Evolutionary conservation across 768 basidiomycete species (phyloP), one percentile per base, ranked within the genome.

Genomic region (Tulasnella sp.): DNA sequence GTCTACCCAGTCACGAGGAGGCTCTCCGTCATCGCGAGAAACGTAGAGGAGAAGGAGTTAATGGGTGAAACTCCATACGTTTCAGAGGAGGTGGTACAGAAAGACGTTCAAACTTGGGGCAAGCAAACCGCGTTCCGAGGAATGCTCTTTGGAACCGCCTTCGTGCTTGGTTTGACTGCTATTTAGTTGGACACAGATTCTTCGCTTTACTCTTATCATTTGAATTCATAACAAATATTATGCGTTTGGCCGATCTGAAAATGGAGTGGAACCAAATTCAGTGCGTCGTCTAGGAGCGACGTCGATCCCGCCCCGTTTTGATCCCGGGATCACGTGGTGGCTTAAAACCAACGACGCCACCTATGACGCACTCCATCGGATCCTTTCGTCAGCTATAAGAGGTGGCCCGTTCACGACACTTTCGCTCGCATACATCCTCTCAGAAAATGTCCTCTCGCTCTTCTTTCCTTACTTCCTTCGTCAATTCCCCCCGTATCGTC

Each of bases 81-180:
- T 20, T 69, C 64, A 28, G 64, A 69, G 14, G 64, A 69, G 18
- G 14, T 69, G 12, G 64, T 69, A 3, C 64, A 69, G 2, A 69
- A 28, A 37, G 64, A 69, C 64, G 64, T 69, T 69, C 64, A 69
- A 37, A 69, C 64, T 31, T 69, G 64, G 64, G 34, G 64, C 64
- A 28, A 37, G 64, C 64, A 69, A 18, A 69, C 64, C 28, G 64
- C 31, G 34, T 69, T 69, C 64, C 64, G 64, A 37, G 64, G 31
- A 6, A 37, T 69, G 12, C 64, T 69, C 64, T 69, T 37, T 20
- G 64, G 64, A 20, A 69, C 64, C 0, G 64, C 64, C 24, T 69
- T 69, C 34, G 9, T 69, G 1, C 64, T 69, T 18, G 34, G 64
- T 31, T 64, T 60, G 58, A 60, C 58, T 22, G 58, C 58, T 28